phyloP scores from a whole-genome alignment of 371 early-diverging fungal genomes.

The Encephalitozoon intestinalis region DNA sequence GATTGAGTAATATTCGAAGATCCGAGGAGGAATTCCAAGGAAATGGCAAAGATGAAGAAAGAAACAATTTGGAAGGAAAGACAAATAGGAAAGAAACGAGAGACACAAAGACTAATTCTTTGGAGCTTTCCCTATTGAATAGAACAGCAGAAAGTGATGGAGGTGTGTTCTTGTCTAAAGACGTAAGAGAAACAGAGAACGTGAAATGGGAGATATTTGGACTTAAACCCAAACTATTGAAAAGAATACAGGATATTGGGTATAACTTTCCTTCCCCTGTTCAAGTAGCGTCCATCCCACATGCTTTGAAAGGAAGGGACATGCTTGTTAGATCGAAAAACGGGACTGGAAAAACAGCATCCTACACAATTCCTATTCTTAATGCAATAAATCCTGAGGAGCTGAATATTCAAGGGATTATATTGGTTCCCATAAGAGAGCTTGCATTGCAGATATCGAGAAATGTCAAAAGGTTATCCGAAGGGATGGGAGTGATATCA shows the following conservation, averaged over 20 bases:
- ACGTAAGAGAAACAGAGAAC: not conserved
- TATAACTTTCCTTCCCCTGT: conserved; percentile 77
- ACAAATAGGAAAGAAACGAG: not conserved
- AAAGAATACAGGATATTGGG: conserved; percentile 87
- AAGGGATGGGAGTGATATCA: conserved; percentile 80
- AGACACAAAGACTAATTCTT: not conserved
- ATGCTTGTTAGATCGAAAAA: conserved; percentile 82
- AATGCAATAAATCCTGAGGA: conserved; percentile 43
- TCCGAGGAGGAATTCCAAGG: not conserved
- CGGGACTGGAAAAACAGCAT: conserved; percentile 91
- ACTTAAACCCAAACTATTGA: conserved; percentile 80
- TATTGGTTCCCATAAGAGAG: conserved; percentile 91
- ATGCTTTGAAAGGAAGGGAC: conserved; percentile 62
- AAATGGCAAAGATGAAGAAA: not conserved
- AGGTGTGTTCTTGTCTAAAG: not conserved
- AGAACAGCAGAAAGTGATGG: not conserved
- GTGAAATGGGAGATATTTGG: conserved; percentile 63
- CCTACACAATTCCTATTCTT: conserved; percentile 74
- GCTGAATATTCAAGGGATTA: conserved; percentile 64
- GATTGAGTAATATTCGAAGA: not conserved
- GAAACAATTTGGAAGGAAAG: not conserved
- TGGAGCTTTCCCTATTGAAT: no score
- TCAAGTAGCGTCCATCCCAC: conserved; percentile 47
- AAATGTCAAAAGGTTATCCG: conserved; percentile 76
- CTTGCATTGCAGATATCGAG: conserved; percentile 84